Evolutionary conservation across 2,329 filamentous ascomycete genomes (phyloP).

Genomic region (Blumeria graminis): DNA sequence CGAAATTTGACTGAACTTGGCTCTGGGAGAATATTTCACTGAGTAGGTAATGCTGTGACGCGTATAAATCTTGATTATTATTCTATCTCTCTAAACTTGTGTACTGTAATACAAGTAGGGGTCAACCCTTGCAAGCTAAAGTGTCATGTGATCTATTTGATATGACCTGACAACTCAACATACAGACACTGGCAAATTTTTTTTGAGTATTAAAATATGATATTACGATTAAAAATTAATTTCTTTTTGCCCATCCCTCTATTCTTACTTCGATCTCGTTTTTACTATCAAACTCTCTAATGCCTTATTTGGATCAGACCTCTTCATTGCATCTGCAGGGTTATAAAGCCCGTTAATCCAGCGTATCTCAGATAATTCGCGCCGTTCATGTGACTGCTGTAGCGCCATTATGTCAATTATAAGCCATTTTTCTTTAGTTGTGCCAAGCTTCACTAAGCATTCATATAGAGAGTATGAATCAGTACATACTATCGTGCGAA

Average conservation of each 20-base stretch:
- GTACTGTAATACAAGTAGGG: too few relatives aligned
- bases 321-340: slow-evolving; percentile 4
- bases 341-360: slow-evolving; percentile 7
- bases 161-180: too few relatives aligned
- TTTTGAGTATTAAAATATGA: too few relatives aligned
- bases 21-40: too few relatives aligned
- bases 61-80: too few relatives aligned
- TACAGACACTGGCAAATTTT: too few relatives aligned
- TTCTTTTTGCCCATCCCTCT: slow-evolving; percentile 3
- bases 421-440: slow-evolving; percentile 4
- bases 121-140: too few relatives aligned
- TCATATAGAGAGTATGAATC: background rate
- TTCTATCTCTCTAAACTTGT: too few relatives aligned
- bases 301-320: slow-evolving; percentile 2
- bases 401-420: slow-evolving; percentile 8
- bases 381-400: slow-evolving; percentile 7
- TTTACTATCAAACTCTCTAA: slow-evolving; percentile 4
- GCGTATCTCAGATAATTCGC: too few relatives aligned
- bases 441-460: slow-evolving; percentile 6
- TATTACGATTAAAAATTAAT: background rate
- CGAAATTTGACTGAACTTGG: too few relatives aligned
- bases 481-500: slow-evolving; percentile 1
- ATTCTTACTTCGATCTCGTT: slow-evolving; percentile 3
- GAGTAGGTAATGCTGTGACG: too few relatives aligned
- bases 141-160: too few relatives aligned